Conservation (phyloP, 31 red algal species). For the Odonthalia washingtoniensis region DNA sequence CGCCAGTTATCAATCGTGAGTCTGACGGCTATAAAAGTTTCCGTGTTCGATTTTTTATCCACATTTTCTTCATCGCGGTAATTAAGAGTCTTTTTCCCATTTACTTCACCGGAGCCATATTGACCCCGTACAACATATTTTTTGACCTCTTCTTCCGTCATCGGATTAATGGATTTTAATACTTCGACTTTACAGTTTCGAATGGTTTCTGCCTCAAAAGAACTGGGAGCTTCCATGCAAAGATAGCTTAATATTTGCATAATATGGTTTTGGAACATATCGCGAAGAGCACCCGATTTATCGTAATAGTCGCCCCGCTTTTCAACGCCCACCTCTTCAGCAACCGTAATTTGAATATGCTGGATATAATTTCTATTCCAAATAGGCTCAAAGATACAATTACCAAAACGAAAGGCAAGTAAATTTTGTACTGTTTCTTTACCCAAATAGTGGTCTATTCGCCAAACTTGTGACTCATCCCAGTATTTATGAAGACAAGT, state of each 20-base stretch:
- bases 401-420: constrained; percentile 95
- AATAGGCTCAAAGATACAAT: constrained; percentile 93
- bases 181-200: constrained; percentile 96
- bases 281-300: constrained; percentile 91
- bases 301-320: constrained; percentile 96
- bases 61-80: constrained; percentile 88
- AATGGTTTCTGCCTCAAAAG: constrained; percentile 89
- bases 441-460: constrained; percentile 96
- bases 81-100: constrained; percentile 17
- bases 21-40: constrained; percentile 86
- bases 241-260: constrained; percentile 90
- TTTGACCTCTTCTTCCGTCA: constrained; percentile 49
- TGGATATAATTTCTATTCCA: constrained; percentile 93
- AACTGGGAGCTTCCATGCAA: constrained; percentile 91
- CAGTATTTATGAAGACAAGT: constrained; percentile 48
- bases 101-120: constrained; percentile 26
- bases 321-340: constrained; percentile 91
- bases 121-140: constrained; percentile 46
- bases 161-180: constrained; percentile 71
- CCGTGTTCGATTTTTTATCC: constrained; percentile 55
- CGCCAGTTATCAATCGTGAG: constrained; percentile 85
- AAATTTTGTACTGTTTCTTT: constrained; percentile 98
- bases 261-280: constrained; percentile 99
- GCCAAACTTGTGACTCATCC: constrained; percentile 85
- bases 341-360: constrained; percentile 90